phyloP scores from a whole-genome alignment of 805 yeast genomes.

The Ogataea ramenticola region DNA sequence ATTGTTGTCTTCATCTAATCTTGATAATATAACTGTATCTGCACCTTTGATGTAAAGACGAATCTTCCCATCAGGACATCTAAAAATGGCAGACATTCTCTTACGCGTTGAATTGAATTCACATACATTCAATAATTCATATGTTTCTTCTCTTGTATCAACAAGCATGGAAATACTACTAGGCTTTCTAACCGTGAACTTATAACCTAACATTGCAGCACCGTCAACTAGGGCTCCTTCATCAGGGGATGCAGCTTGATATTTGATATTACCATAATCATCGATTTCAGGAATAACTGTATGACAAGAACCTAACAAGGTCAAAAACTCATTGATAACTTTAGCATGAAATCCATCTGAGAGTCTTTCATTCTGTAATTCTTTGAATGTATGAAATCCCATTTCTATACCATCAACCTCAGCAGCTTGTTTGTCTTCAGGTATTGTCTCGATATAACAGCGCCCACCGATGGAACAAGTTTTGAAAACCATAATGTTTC shows the following conservation, averaged over 20 bases:
- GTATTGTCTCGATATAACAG: conserved; percentile 80
- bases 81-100: conserved; percentile 92
- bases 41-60: conserved; percentile 94
- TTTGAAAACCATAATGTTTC: conserved; percentile 95
- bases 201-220: conserved; percentile 83
- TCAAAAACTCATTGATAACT: conserved; percentile 72
- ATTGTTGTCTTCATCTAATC: conserved; percentile 57
- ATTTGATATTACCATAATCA: conserved; percentile 62
- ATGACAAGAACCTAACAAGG: conserved; percentile 86
- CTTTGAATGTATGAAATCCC: conserved; percentile 69
- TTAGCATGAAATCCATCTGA: conserved; percentile 30
- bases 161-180: conserved; percentile 63
- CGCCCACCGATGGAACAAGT: conserved; percentile 89
- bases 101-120: conserved; percentile 97
- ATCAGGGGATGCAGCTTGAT: conserved; percentile 99
- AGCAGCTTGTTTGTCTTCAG: conserved; percentile 79
- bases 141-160: conserved; percentile 43
- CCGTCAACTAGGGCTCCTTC: conserved; percentile 99
- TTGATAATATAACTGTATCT: conserved; percentile 88
- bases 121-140: conserved; percentile 81
- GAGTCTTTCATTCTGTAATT: conserved; percentile 40
- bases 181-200: conserved; percentile 80
- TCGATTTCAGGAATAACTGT: conserved; percentile 91
- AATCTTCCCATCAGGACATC: conserved; percentile 91
- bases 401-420: conserved; percentile 70